Base-by-base conservation (phyloP, 2,329 filamentous ascomycete genomes). In the Aureobasidium sp. region DNA sequence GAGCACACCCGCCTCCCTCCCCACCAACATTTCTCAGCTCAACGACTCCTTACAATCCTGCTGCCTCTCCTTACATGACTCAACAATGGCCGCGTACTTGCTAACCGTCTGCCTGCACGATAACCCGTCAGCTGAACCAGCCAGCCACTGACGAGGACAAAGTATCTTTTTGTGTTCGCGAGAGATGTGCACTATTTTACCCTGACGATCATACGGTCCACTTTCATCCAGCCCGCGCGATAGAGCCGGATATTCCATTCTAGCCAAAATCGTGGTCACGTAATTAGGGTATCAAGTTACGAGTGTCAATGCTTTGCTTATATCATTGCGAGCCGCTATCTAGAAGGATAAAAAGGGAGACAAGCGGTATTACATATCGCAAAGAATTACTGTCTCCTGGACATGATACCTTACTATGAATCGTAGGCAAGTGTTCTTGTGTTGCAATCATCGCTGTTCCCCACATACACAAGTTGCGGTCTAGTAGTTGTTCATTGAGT, bases 131-230 rank as follows among this genome's bases (percentile, higher is more conserved):
- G 50, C 50, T 54, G 50, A 54, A 21, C 15, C 52, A 30, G 39
- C 39, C 53, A 57, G 53, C 53, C 53, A 57, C 53, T 36, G 39
- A 42, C 37, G 50, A 21, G 2, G 50, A 2, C 21, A 30, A 42
- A 25, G 32, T 39, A 34, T 52, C 39, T 39, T 32, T 27, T 11
- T 4, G 2, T 39, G 32, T 54, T 48, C 41, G 36, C 32, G 16
- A 37, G 13, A 16, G 9, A 37, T 29, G 13, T 53, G 49, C 49
- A 53, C 30, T 13, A 52, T 41, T 42, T 4, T 42, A 57, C 53
- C 53, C 53, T 57, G 53, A 36, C 53, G 53, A 57, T 57, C 53
- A 45, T 27, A 54, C 41, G 50, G 36, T 41, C 36, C 37, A 41
- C 50, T 32, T 41, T 42, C 50, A 32, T 27, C 49, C 32, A 52